phyloP scores from a whole-genome alignment of 371 early-diverging fungal species.

The Mortierella sp. region DNA sequence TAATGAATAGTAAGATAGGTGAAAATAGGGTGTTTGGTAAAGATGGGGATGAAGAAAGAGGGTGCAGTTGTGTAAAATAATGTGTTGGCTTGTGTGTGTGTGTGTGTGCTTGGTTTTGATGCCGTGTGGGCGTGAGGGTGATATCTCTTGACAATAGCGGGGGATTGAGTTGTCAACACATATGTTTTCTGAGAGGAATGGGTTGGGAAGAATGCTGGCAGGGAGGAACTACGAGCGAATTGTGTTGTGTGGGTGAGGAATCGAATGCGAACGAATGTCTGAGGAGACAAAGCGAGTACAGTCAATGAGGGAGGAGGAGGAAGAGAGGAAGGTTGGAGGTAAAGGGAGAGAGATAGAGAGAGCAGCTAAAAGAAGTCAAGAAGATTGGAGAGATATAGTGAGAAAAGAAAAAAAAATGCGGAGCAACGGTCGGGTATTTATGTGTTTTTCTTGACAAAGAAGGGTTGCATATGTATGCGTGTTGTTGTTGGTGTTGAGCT shows the following conservation, averaged over 20 bases:
- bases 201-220: conserved; percentile 16
- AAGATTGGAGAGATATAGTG: conserved; percentile 17
- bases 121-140: conserved; percentile 55
- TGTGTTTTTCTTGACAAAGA: conserved; percentile 2
- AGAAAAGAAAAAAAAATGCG: not conserved
- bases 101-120: not conserved
- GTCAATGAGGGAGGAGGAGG: conserved; percentile 6
- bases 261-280: not conserved
- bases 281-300: conserved; percentile 7
- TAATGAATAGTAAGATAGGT: not conserved
- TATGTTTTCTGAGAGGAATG: not conserved
- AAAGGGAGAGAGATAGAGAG: conserved; percentile 11
- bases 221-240: conserved; percentile 29
- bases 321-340: conserved; percentile 9
- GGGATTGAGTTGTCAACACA: conserved; percentile 5
- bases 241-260: not conserved
- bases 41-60: no score
- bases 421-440: conserved; percentile 7
- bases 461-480: not conserved
- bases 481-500: not conserved
- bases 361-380: conserved; percentile 4
- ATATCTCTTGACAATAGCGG: conserved; percentile 5
- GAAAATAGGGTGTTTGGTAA: not conserved
- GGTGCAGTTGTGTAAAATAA: not conserved
- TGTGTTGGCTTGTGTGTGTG: not conserved